phyloP scores from a whole-genome alignment of 495 filamentous ascomycete species.

The Trichoderma asperelloides region DNA sequence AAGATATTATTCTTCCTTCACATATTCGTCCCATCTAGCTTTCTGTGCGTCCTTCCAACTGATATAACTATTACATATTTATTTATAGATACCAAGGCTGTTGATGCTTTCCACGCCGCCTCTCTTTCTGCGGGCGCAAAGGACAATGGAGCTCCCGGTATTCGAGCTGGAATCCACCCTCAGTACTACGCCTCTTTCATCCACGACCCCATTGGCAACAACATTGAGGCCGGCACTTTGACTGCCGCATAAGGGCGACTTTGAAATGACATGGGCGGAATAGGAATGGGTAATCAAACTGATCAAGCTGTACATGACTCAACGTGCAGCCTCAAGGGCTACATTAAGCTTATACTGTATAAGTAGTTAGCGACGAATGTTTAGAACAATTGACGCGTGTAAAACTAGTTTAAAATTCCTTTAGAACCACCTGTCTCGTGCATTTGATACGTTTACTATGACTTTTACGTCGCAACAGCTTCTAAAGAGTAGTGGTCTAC shows the following conservation, averaged over 20 bases:
- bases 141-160: conserved; percentile 2
- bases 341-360: background rate
- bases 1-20: background rate
- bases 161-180: background rate
- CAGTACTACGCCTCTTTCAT: conserved; percentile 16
- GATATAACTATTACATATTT: conserved; percentile 10
- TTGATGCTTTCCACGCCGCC: background rate
- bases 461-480: no score
- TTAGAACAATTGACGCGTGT: no score
- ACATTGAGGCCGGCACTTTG: conserved; percentile 27
- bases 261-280: background rate
- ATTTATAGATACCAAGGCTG: background rate
- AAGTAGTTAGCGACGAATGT: no score
- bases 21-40: background rate
- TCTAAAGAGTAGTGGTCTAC: no score
- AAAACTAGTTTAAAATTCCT: no score
- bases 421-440: no score
- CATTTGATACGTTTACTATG: no score
- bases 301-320: background rate
- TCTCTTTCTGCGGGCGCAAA: background rate
- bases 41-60: background rate
- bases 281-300: background rate
- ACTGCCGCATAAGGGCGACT: background rate
- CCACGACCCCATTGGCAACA: conserved; percentile 38
- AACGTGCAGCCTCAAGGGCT: background rate